Evolutionary conservation across 306 rosid genomes (phyloP), one percentile per base, ranked within the genome.

Genomic region (Vicia faba): DNA sequence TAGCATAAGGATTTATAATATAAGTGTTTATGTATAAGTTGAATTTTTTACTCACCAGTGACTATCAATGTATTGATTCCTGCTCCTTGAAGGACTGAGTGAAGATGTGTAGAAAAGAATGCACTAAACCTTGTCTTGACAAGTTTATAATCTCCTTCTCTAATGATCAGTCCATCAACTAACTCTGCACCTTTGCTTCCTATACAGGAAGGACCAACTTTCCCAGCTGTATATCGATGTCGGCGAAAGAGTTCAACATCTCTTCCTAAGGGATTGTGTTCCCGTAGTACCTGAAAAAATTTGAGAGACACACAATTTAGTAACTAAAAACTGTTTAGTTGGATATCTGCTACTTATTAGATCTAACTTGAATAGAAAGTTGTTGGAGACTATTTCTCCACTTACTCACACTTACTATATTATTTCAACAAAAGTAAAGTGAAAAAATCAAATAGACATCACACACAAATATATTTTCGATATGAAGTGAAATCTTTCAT

Each of bases 41-140:
- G n/a, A n/a, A n/a, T n/a, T n/a, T n/a, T 41, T 50, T 50, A 56
- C 77, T 78, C 72, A 89, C 98, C 98, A 49, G 84, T 76, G 77
- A 65, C 78, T n/a, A n/a, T n/a, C n/a, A n/a, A n/a, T n/a, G n/a
- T 75, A 40, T 78, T 79, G 57, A 92, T 80, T n/a, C 92, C 87
- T 40, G 76, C 71, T 53, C 85, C 78, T 63, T 75, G 85, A 70
- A 92, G 98, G 68, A 89, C 68, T 12, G 88, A 82, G 81, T 87
- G 88, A 55, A 89, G 90, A 62, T 87, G 83, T 46, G 96, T 89
- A 7, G 85, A 75, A 77, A 89, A 92, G 83, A 92, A 92, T 28
- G 96, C 95, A 80, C 98, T 92, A 57, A 92, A 89, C 59, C 96
- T 80, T 10, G 91, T 89, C 74, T 87, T 92, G 39, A 89, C 98